Base-by-base conservation (phyloP, 1,139 yeast genomes). In the Kodamaea arcana region DNA sequence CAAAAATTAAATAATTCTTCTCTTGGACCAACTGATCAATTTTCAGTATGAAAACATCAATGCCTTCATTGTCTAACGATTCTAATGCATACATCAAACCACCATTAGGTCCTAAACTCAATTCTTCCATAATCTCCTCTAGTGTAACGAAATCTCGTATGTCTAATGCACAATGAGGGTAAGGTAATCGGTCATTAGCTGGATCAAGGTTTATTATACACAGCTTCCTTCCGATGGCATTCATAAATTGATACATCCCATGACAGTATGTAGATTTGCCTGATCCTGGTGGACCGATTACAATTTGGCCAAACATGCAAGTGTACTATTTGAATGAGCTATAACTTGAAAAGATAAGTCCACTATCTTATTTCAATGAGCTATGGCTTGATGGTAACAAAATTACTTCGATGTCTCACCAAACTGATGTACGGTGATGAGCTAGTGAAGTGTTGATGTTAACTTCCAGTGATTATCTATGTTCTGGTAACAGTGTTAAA, bases 261-360 rank as follows among this genome's bases (percentile, higher is more conserved):
- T 80, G 70, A 54, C 97, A 88, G 56, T 86, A 94, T 0, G 98
- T 94, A 0, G 97, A 86, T 54, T 94, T 94, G 1, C 99, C 99
- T 0, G 95, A 75, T 2, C 98, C 99, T 0, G 99, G 98, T 0
- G 98, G 97, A 0, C 99, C 99, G 24, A 94, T 86, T 11, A 92
- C 92, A 15, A 92, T 77, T 59, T 92, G 97, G 2, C 95, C 97
- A 58, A 86, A 90, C 66, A 69, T 69, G n/a, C 22, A n/a, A n/a
- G n/a, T n/a, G n/a, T n/a, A n/a, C n/a, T n/a, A n/a, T n/a, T n/a
- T n/a, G n/a, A n/a, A n/a, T n/a, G n/a, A n/a, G n/a, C n/a, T n/a
- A n/a, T n/a, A n/a, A n/a, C n/a, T n/a, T n/a, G n/a, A n/a, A n/a
- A n/a, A n/a, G n/a, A n/a, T n/a, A n/a, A n/a, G n/a, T n/a, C n/a